Base-by-base conservation (phyloP, 2,329 filamentous ascomycete genomes). In the Colletotrichum tropicale region DNA sequence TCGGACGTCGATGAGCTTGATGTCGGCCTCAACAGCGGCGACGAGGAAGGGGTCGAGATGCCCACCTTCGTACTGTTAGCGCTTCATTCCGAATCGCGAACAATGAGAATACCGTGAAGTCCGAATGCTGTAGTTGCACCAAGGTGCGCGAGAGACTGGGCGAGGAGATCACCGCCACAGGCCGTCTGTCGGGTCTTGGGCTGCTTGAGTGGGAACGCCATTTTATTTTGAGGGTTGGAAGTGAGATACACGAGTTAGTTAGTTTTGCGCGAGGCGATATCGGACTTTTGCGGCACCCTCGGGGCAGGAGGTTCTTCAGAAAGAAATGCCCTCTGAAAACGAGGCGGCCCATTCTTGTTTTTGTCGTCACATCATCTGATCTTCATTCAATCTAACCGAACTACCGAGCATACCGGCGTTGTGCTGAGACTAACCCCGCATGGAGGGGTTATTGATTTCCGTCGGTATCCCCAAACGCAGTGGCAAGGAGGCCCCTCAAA, bases 11-110 rank as follows among this genome's bases (percentile, higher is more conserved):
- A 72, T 34, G 52, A 72, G 70, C 26, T 68, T 72, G 70, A 72
- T 72, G n/a, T 72, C 21, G 34, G 70, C 70, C 55, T 72, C 70
- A 4, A 72, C 70, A 21, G 70, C 70, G 12, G 70, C 70, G 10
- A 72, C 56, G 36, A 72, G 70, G 32, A 72, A 72, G 12, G 62
- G 66, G 5, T 72, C 70, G 15, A 72, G 70, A n/a, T 72, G 70
- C 3, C 70, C 70, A 3, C 70, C 70, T 72, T 28, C 7, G 8
- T 5, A 18, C 7, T 6, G 52, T 55, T 26, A 72, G 34, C 34
- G 18, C 21, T 62, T 36, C 9, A 36, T 62, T 9, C 10, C 8
- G 9, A 8, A 30, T 43, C 4, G 9, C 6, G 26, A 12, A 6
- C 15, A 15, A 16, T 52, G 13, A 1, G 13, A 21, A 21, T 48